phyloP scores from a whole-genome alignment of 2,329 filamentous ascomycete genomes.

The Xylaria sp. region DNA sequence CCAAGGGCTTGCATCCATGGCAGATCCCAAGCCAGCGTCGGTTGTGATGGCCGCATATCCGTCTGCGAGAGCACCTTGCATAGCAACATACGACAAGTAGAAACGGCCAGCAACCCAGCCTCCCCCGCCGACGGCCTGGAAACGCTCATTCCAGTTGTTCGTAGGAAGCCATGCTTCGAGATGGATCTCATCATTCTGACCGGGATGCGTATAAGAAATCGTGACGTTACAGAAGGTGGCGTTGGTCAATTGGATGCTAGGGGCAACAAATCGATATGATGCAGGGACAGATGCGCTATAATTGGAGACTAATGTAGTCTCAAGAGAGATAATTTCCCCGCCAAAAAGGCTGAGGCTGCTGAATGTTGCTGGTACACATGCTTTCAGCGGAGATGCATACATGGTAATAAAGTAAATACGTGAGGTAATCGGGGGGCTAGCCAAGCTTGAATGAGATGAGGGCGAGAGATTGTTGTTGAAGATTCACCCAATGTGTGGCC shows the following conservation, averaged over 20 bases:
- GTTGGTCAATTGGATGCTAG: constrained; percentile 18
- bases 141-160: constrained; percentile 50
- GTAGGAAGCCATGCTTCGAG: constrained; percentile 52
- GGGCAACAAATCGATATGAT: constrained; percentile 30
- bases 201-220: constrained; percentile 54
- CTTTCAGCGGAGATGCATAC: background rate
- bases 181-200: constrained; percentile 51
- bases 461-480: background rate
- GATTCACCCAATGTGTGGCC: background rate
- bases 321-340: background rate
- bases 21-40: constrained; percentile 42
- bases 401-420: background rate
- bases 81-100: constrained; percentile 32
- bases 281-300: constrained; percentile 29
- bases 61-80: constrained; percentile 37
- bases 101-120: constrained; percentile 45
- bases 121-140: constrained; percentile 54
- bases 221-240: constrained; percentile 55
- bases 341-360: constrained; percentile 11
- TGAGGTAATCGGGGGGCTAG: too few relatives aligned
- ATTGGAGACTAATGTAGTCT: constrained; percentile 31
- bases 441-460: background rate
- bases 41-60: constrained; percentile 45
- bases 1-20: constrained; percentile 33
- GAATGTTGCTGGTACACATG: constrained; percentile 11